Evolutionary conservation across 2,329 filamentous ascomycete species (phyloP).

Genomic region (Claviceps monticola): DNA sequence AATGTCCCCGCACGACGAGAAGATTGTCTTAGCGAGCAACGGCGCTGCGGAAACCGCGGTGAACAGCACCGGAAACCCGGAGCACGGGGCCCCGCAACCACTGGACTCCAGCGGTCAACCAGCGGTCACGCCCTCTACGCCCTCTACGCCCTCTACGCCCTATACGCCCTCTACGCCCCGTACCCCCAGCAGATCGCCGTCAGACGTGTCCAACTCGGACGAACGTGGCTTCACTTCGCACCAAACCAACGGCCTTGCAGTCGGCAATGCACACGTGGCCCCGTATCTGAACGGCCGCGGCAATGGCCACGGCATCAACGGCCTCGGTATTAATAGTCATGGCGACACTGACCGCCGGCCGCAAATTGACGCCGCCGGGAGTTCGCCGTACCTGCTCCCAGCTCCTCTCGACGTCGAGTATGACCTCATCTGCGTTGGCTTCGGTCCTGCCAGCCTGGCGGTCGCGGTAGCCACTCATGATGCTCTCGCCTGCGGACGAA

Average conservation of each 20-base stretch:
- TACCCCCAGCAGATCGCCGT: constrained; percentile 4
- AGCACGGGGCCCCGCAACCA: constrained; percentile 2
- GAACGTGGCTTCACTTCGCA: constrained; percentile 3
- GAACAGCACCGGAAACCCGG: constrained; percentile 4
- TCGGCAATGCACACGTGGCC: constrained; percentile 4
- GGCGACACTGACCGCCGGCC: constrained; percentile 6
- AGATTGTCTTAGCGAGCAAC: constrained; percentile 14
- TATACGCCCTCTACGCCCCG: constrained; percentile 2
- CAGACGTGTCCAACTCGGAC: constrained; percentile 8
- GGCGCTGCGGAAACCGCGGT: constrained; percentile 10
- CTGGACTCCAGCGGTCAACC: neutral
- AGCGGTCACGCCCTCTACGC: constrained; percentile 2
- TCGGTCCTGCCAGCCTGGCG: constrained; percentile 80
- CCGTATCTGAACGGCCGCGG: constrained; percentile 9
- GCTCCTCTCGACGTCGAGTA: constrained; percentile 50
- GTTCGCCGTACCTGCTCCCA: constrained; percentile 27
- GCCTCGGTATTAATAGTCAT: neutral
- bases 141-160: neutral
- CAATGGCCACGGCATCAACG: neutral
- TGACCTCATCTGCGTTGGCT: constrained; percentile 82
- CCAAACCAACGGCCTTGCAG: neutral
- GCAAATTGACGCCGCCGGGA: constrained; percentile 11
- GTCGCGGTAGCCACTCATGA: constrained; percentile 85
- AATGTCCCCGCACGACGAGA: constrained; percentile 24
- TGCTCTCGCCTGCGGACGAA: constrained; percentile 39